A percentile compares a stretch with the other conserved stretches of the same genome.
phyloP scores from a whole-genome alignment of 495 filamentous ascomycete species.

The Mytilinidion resinicola region DNA sequence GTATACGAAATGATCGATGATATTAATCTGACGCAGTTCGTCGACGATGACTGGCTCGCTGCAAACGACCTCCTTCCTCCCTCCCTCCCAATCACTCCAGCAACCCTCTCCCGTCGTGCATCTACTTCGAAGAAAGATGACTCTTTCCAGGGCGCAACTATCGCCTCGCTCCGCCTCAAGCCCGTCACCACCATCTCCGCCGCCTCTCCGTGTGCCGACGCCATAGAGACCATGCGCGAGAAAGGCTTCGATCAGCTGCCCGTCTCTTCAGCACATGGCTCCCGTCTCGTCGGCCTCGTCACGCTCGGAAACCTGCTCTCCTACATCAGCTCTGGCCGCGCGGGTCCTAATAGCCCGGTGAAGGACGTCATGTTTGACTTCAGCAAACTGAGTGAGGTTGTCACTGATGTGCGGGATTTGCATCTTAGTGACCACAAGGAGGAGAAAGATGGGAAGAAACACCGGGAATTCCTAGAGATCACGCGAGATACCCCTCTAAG shows the following conservation, averaged over 20 bases:
- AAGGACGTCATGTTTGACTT: slow-evolving; percentile 97
- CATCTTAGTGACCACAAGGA: slow-evolving; percentile 5
- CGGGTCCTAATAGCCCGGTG: slow-evolving; percentile 62
- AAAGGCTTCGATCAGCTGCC: slow-evolving; percentile 95
- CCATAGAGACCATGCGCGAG: slow-evolving; percentile 94
- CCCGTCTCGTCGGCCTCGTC: slow-evolving; percentile 74
- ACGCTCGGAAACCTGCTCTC: slow-evolving; percentile 92
- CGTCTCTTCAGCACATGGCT: slow-evolving; percentile 57
- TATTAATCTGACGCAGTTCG: slow-evolving; percentile 52
- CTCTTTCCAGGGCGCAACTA: slow-evolving; percentile 64
- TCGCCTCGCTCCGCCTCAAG: slow-evolving; percentile 77
- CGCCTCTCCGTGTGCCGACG: slow-evolving; percentile 64
- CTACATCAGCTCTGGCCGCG: slow-evolving; percentile 76
- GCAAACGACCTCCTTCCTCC: slow-evolving; percentile 80
- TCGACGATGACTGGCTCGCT: slow-evolving; percentile 96
- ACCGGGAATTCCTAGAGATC: slow-evolving; percentile 69
- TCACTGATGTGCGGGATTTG: slow-evolving; percentile 72
- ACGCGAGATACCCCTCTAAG: slow-evolving; percentile 80
- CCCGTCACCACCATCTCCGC: slow-evolving; percentile 79
- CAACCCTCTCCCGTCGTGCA: slow-evolving; percentile 6
- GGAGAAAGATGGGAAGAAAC: slow-evolving; percentile 46
- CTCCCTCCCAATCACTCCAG: slow-evolving; percentile 44
- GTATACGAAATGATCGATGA: no score
- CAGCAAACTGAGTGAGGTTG: slow-evolving; percentile 70
- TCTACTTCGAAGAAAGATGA: slow-evolving; percentile 39